Base-by-base conservation (phyloP, 495 filamentous ascomycete genomes). In the Aspergillus nidulans region DNA sequence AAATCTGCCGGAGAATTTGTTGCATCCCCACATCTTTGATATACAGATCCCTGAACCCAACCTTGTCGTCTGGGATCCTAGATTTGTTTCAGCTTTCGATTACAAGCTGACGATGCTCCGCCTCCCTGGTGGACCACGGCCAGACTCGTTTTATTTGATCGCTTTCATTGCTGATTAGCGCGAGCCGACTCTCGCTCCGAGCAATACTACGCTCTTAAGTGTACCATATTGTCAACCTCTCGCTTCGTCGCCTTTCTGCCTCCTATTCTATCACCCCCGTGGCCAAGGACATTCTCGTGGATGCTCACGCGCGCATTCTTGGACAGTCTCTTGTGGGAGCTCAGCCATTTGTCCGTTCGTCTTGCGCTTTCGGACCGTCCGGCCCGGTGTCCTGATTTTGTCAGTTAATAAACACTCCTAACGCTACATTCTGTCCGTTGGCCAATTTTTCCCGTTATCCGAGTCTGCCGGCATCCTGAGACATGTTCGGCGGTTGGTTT, bases 401-500 rank as follows among this genome's bases (percentile, higher is more conserved):
- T 42, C 52, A 53, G 24, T 25, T 49, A 41, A 49, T 57, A 39
- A 38, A 16, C 32, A 16, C 43, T 19, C 53, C 19, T 24, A 13
- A 26, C 44, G 19, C 19, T 30, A 19, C 24, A 26, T 19, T 46
- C 28, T 38, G n/a, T 39, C 40, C 42, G 12, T 59, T 26, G 1
- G 15, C 18, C 53, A 32, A 51, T 49, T 41, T 16, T 40, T 32
- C 28, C 51, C 16, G n/a, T 56, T 18, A 44, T 8, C 28, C 52
- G 38, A 4, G 16, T 40, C 24, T 47, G 10, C 23, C 23, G 28
- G 12, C n/a, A 43, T 19, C 42, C 21, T 25, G 16, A 61, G 63
- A 30, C 28, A 78, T 78, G 75, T 56, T 76, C 45, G 64, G 69
- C 38, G 65, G 80, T 49, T 84, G 81, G 82, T 65, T 87, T 15